Conservation (phyloP, 2,329 filamentous ascomycete genomes). For the Alternaria conjuncta region DNA sequence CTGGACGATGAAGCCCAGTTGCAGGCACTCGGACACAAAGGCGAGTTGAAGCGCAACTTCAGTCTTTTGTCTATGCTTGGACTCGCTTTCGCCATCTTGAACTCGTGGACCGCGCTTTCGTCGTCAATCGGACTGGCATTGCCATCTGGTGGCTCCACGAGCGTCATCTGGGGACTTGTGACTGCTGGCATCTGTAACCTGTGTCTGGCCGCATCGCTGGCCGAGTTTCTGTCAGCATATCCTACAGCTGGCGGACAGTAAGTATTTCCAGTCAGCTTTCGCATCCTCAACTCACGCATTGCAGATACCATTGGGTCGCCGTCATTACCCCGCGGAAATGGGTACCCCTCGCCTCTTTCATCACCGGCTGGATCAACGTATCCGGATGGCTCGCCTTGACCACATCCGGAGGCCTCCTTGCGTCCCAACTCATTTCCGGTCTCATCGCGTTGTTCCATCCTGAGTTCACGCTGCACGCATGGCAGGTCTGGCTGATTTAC, state of each 20-base stretch:
- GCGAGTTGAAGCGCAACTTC: slow-evolving; percentile 65
- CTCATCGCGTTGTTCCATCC: slow-evolving; percentile 68
- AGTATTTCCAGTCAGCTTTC: background rate
- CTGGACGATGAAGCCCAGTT: slow-evolving; percentile 46
- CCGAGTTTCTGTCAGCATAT: slow-evolving; percentile 74
- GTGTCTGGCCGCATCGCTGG: slow-evolving; percentile 71
- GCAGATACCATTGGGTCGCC: slow-evolving; percentile 73
- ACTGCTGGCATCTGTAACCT: slow-evolving; percentile 68
- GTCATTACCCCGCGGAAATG: slow-evolving; percentile 66
- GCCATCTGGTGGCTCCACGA: slow-evolving; percentile 72
- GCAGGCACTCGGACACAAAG: slow-evolving; percentile 60
- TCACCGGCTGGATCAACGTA: slow-evolving; percentile 75
- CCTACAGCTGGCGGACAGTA: slow-evolving; percentile 53
- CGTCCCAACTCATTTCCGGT: slow-evolving; percentile 70
- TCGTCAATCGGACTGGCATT: slow-evolving; percentile 66
- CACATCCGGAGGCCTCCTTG: slow-evolving; percentile 71
- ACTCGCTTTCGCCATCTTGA: slow-evolving; percentile 67
- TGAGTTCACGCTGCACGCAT: slow-evolving; percentile 63
- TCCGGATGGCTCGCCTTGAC: slow-evolving; percentile 73
- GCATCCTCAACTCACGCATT: slow-evolving; percentile 44
- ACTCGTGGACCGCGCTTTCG: slow-evolving; percentile 68
- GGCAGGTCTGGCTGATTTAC: slow-evolving; percentile 79
- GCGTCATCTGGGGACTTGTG: slow-evolving; percentile 73
- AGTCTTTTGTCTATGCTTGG: slow-evolving; percentile 66
- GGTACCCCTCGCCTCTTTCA: slow-evolving; percentile 69